These are phyloP conservation scores for Dioscorea alata DNA, from an alignment of 106 monocot species.

Conservation along the genomic window DNA sequence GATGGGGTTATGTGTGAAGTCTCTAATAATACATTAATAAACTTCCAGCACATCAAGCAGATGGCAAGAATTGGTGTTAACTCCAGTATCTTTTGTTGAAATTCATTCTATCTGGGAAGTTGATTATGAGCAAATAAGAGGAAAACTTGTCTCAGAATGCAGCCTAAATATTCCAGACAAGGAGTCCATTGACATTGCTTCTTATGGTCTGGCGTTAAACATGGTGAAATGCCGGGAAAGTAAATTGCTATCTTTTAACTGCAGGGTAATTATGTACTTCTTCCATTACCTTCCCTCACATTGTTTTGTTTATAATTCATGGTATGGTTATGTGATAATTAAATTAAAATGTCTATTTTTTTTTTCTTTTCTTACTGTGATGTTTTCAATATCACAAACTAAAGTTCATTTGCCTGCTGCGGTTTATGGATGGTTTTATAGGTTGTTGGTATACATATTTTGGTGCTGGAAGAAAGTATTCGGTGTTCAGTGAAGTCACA, in stretches of 20 bases:
- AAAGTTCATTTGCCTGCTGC: background rate
- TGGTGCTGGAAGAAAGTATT: conserved; percentile 40
- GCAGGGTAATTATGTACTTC: conserved; percentile 51
- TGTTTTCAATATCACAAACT: background rate
- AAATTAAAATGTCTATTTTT: background rate
- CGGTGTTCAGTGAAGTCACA: background rate
- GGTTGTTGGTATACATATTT: conserved; percentile 44
- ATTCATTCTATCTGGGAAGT: conserved; percentile 48
- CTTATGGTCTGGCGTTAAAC: conserved; percentile 35
- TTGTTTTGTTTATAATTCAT: background rate
- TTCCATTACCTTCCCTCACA: background rate
- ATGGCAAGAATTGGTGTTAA: conserved; percentile 39
- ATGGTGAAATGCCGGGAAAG: conserved; percentile 7
- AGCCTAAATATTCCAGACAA: conserved; percentile 13
- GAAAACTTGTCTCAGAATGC: conserved; percentile 2
- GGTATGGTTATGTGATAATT: background rate
- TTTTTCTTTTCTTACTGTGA: background rate
- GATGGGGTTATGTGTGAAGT: no score
- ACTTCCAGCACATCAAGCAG: conserved; percentile 35
- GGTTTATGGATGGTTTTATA: conserved; percentile 9
- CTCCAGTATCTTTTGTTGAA: conserved; percentile 58
- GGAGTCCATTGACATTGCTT: conserved; percentile 4
- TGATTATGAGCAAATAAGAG: background rate
- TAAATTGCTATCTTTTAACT: conserved; percentile 23
- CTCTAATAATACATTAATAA: no score